Evolutionary conservation across 306 rosid species (phyloP).

Genomic region (Citrullus mucosospermus): DNA sequence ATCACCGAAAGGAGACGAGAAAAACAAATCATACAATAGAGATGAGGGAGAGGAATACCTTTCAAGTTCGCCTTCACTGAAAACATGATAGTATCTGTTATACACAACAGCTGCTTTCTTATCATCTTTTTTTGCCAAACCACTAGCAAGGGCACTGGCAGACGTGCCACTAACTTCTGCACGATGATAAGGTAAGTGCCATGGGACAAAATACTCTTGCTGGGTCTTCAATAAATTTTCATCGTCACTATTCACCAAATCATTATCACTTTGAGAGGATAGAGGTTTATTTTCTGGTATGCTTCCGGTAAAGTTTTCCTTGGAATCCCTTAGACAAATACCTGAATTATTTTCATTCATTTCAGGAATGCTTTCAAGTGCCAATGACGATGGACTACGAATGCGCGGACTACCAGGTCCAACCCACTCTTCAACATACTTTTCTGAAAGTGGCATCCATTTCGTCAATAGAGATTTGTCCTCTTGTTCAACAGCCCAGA

Average conservation of each 20-base stretch:
- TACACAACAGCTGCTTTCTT: constrained; percentile 76
- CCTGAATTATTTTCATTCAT: constrained; percentile 35
- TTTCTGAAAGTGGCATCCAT: constrained; percentile 76
- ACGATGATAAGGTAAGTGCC: constrained; percentile 98
- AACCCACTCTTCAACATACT: constrained; percentile 81
- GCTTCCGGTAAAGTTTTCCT: constrained; percentile 15
- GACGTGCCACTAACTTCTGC: constrained; percentile 83
- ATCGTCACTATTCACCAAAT: constrained; percentile 12
- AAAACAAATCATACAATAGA: neutral
- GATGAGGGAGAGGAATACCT: constrained; percentile 30
- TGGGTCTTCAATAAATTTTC: constrained; percentile 30
- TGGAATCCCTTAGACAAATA: constrained; percentile 19
- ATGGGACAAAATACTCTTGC: constrained; percentile 87
- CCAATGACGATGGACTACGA: constrained; percentile 31
- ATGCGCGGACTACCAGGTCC: constrained; percentile 64
- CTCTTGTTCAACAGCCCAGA: constrained; percentile 97
- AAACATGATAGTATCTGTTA: constrained; percentile 92
- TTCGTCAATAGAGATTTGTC: constrained; percentile 50
- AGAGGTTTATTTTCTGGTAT: constrained; percentile 16
- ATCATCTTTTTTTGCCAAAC: constrained; percentile 84
- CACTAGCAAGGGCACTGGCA: constrained; percentile 71
- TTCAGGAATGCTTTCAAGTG: constrained; percentile 79
- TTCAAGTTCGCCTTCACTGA: constrained; percentile 91
- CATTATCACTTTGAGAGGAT: constrained; percentile 8
- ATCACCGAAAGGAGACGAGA: neutral